Evolutionary conservation across 257 asterid species (phyloP).

Genomic region (Solanum ossicruentum): DNA sequence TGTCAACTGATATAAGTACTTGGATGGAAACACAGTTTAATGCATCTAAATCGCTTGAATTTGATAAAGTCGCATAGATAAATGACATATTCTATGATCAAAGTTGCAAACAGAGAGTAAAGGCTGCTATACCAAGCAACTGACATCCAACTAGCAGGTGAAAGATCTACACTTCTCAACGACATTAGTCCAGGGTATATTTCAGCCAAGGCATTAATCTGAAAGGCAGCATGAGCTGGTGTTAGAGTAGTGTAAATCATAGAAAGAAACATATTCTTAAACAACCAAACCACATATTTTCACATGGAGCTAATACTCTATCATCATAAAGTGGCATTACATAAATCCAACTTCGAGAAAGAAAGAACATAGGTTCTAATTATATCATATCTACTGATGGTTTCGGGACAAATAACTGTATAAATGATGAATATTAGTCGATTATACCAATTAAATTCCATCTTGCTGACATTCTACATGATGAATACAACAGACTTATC

Average conservation of each 20-base stretch:
- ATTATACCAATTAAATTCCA: not conserved
- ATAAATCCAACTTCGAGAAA: not conserved
- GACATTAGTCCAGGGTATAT: slow-evolving; percentile 36
- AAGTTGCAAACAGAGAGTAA: not conserved
- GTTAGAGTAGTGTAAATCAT: not conserved
- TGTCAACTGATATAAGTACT: not conserved
- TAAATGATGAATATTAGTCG: not conserved
- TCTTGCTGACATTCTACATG: not conserved
- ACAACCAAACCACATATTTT: not conserved
- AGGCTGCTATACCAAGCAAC: slow-evolving; percentile 27
- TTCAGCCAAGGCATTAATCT: slow-evolving; percentile 27
- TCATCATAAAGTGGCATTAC: not conserved
- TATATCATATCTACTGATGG: not conserved
- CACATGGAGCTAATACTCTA: not conserved
- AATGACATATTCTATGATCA: not conserved
- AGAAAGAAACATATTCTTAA: not conserved
- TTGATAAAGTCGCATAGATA: not conserved
- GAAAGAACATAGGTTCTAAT: not conserved
- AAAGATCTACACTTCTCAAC: slow-evolving; percentile 43
- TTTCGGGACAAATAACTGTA: not conserved
- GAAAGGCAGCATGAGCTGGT: not conserved
- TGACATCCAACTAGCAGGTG: slow-evolving; percentile 48
- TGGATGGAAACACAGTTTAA: not conserved
- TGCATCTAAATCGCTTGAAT: not conserved
- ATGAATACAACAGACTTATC: not conserved